Evolutionary conservation across 2,329 filamentous ascomycete genomes (phyloP).

Genomic region (Aureobasidium pullulans): DNA sequence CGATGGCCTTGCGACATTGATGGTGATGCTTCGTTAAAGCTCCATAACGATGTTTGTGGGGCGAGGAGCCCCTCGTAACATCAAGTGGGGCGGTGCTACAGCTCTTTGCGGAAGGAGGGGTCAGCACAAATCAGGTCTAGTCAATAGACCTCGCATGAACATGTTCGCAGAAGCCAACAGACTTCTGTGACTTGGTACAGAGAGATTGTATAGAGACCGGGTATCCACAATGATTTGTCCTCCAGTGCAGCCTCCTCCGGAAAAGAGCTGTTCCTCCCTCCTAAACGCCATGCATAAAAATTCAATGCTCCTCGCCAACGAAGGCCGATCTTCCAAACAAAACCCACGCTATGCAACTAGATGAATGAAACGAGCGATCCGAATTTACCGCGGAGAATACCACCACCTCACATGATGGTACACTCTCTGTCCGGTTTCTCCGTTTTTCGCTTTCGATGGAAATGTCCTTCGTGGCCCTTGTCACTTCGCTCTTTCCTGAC

Average conservation of each 20-base stretch:
- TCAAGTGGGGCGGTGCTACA: not conserved
- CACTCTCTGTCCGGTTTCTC: slow-evolving; percentile 18
- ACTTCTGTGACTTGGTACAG: not conserved
- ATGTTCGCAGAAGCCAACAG: not conserved
- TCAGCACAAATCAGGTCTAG: not conserved
- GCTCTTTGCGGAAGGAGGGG: not conserved
- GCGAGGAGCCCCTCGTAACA: not conserved
- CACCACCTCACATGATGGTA: slow-evolving; percentile 14
- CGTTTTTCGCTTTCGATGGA: slow-evolving; percentile 13
- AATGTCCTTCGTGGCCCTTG: slow-evolving; percentile 11
- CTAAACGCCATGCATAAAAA: not conserved
- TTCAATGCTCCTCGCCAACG: not conserved
- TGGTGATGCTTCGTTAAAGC: not conserved
- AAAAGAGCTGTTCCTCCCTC: not conserved
- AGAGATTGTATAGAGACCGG: not conserved
- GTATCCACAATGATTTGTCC: not conserved
- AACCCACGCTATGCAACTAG: slow-evolving; percentile 7
- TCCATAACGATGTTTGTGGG: not conserved
- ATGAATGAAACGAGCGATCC: slow-evolving; percentile 1
- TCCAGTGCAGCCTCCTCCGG: not conserved
- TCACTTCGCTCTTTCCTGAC: slow-evolving; percentile 7
- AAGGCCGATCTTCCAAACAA: not conserved
- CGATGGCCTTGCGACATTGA: not conserved
- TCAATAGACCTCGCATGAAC: not conserved
- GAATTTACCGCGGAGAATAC: not conserved